Evolutionary conservation across 2,329 filamentous ascomycete species (phyloP), one percentile per base, ranked within the genome.

Genomic region (Colletotrichum sojae): DNA sequence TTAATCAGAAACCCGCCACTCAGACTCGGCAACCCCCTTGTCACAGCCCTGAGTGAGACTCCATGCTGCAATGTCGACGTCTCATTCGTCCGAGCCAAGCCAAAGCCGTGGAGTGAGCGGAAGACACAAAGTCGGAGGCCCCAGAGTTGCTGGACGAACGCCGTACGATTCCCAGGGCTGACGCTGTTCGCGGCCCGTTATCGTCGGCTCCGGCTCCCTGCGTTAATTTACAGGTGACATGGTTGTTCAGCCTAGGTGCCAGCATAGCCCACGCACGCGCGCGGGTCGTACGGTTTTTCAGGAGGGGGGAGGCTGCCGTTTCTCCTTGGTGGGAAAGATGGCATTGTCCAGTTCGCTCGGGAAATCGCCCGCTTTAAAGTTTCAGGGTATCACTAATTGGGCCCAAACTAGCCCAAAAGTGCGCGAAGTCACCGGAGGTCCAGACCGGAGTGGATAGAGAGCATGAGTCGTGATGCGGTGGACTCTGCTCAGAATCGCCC

Each of bases 1-100:
- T 67, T 18, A 62, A 58, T 63, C 53, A 67, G 65, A 67, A 67
- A 67, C 65, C 65, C 59, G 59, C 65, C 59, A 64, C 59, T 63
- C 64, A 45, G 27, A 31, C 53, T 39, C 9, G 51, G 16, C 18
- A 48, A 36, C 10, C 13, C 39, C 25, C 46, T 53, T 51, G 45
- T 20, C 48, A 16, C 12, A 20, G 9, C 43, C 22, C 40, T 39
- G 6, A 45, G 25, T 39, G 36, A 63, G 27, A 57, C 52, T 53
- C 20, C 65, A 58, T 58, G 65, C 43, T 13, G 20, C 2, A 43
- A 48, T n/a, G 10, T 18, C 25, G 52, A 59, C 13, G n/a, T 48
- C 15, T 27, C 13, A 63, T 58, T 64, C 40, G 59, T 13, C 27
- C 8, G 43, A 53, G 1, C 36, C n/a, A 27, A n/a, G 58, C 45